A percentile compares a stretch with the other conserved stretches of the same genome.
Conservation (phyloP, 129 eudicot species). For the Lonicera japonica region DNA sequence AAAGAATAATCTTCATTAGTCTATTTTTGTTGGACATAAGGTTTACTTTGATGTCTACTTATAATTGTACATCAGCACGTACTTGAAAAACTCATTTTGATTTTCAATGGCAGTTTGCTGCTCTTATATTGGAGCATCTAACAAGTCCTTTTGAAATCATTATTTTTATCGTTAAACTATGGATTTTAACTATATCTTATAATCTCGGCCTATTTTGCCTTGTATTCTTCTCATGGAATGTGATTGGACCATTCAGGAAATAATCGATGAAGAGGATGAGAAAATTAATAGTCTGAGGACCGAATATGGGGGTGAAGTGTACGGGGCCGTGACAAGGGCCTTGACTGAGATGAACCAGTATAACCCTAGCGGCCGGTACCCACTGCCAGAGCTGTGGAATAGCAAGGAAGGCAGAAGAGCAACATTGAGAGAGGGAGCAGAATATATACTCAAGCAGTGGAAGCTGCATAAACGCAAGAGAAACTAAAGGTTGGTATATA, state of each 20-base stretch:
- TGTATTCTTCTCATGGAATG: neutral
- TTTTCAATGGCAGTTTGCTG: no score
- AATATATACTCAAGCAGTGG: slow-evolving; percentile 25
- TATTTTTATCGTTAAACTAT: no score
- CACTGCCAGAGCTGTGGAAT: slow-evolving; percentile 35
- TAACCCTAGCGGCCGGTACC: slow-evolving; percentile 39
- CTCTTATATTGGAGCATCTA: no score
- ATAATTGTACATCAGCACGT: no score
- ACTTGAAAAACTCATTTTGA: no score
- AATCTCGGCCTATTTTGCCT: neutral
- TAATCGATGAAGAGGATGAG: slow-evolving; percentile 36
- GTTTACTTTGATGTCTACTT: no score
- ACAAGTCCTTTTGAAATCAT: no score
- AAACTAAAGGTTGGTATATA: neutral
- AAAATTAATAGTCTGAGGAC: slow-evolving; percentile 19
- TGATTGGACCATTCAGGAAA: slow-evolving; percentile 26
- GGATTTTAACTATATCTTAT: no score
- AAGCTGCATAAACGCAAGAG: slow-evolving; percentile 15
- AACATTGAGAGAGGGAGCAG: slow-evolving; percentile 26
- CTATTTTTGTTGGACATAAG: no score
- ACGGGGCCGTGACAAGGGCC: slow-evolving; percentile 20
- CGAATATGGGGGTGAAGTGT: slow-evolving; percentile 24
- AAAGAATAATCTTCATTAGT: no score
- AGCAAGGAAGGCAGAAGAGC: slow-evolving; percentile 20
- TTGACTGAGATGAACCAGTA: slow-evolving; percentile 33